Percentiles rank a stretch among this genome's conserved stretches.
These are phyloP conservation scores for Penicillium sp. DNA, from an alignment of 2,329 filamentous ascomycete genomes.

Conservation along the genomic window DNA sequence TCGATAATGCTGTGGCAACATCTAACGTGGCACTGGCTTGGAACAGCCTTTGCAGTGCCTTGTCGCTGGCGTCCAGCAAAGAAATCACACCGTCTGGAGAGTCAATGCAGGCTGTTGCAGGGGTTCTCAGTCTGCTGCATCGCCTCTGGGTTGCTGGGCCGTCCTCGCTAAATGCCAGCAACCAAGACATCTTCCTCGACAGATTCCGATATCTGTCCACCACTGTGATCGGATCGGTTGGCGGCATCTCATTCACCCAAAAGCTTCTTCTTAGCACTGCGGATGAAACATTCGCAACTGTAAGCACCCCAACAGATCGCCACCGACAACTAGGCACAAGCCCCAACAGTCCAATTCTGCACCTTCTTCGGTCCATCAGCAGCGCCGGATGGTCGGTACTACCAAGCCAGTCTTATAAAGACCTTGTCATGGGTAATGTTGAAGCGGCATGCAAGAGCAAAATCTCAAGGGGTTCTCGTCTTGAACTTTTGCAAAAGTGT, in stretches of 20 bases:
- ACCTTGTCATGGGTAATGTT: conserved; percentile 32
- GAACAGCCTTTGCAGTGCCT: conserved; percentile 59
- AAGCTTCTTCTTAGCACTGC: conserved; percentile 56
- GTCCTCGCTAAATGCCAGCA: conserved; percentile 35
- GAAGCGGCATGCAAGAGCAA: conserved; percentile 36
- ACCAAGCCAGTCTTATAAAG: conserved; percentile 29
- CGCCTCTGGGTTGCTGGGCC: conserved; percentile 66
- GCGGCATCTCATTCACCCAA: conserved; percentile 52
- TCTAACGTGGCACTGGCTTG: conserved; percentile 60
- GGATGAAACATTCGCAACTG: conserved; percentile 55
- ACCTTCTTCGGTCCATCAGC: conserved; percentile 40
- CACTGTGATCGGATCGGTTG: conserved; percentile 53
- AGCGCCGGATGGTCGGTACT: conserved; percentile 16
- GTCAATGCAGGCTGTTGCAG: conserved; percentile 75
- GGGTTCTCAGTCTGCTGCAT: conserved; percentile 68
- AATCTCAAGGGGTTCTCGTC: conserved; percentile 36
- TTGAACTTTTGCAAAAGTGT: conserved; percentile 42
- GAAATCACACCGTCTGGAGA: conserved; percentile 89
- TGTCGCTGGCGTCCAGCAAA: conserved; percentile 69
- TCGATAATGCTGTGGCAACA: conserved; percentile 41
- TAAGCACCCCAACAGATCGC: conserved; percentile 39
- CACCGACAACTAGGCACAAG: conserved; percentile 27
- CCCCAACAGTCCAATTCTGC: conserved; percentile 39
- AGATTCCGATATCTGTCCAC: conserved; percentile 55
- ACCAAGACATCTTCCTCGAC: conserved; percentile 44